These are phyloP conservation scores for Alternaria brassicae DNA, from an alignment of 2,329 filamentous ascomycete genomes.

Conservation along the genomic window DNA sequence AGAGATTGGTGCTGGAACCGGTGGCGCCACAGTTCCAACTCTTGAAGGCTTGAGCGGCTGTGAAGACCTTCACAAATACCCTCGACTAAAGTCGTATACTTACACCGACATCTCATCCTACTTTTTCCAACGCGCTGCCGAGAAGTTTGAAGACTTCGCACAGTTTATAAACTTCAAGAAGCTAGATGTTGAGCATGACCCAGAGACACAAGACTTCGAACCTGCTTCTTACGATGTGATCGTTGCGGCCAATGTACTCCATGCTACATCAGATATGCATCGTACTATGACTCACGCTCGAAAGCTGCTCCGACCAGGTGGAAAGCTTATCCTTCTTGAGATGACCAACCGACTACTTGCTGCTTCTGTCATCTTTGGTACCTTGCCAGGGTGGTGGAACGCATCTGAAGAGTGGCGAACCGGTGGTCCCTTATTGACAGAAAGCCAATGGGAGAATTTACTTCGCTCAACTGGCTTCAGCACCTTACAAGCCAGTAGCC, in stretches of 20 bases:
- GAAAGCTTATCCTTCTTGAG: constrained; percentile 57
- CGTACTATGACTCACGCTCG: constrained; percentile 30
- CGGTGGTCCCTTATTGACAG: constrained; percentile 39
- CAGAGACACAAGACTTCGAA: constrained; percentile 27
- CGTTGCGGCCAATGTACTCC: constrained; percentile 46
- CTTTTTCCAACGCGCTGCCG: constrained; percentile 27
- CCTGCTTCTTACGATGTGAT: constrained; percentile 30
- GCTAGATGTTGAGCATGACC: constrained; percentile 32
- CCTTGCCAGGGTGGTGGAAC: constrained; percentile 37
- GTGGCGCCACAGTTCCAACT: constrained; percentile 21
- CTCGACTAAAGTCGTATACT: constrained; percentile 22
- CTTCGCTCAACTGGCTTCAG: constrained; percentile 45
- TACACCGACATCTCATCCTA: constrained; percentile 29
- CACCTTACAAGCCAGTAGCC: constrained; percentile 24
- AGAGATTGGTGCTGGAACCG: constrained; percentile 28
- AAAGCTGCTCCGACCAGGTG: constrained; percentile 50
- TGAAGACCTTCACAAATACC: constrained; percentile 6
- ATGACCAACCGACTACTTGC: constrained; percentile 20
- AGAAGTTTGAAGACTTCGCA: constrained; percentile 17
- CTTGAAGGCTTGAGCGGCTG: constrained; percentile 14
- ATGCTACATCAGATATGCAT: constrained; percentile 30
- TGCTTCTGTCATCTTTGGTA: constrained; percentile 30
- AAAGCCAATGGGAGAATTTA: constrained; percentile 43
- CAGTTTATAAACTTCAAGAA: constrained; percentile 25
- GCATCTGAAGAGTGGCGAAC: constrained; percentile 35